Percentiles rank a stretch among this genome's conserved stretches.
These are phyloP conservation scores for Schwanniomyces occidentalis DNA, from an alignment of 805 yeast species.

Conservation along the genomic window DNA sequence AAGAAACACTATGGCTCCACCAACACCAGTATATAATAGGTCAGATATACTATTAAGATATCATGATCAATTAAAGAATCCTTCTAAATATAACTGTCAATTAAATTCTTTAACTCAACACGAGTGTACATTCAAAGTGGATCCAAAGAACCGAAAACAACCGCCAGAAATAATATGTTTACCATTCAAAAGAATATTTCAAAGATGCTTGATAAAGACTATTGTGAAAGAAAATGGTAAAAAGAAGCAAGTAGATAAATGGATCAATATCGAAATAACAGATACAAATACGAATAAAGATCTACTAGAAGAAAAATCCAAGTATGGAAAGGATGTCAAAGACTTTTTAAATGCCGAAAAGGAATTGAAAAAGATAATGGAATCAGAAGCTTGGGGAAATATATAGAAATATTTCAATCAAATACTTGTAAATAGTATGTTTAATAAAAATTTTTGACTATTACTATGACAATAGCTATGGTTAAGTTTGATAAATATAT, in stretches of 20 bases:
- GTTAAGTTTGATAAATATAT: too few relatives aligned
- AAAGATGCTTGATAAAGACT: slow-evolving; percentile 34
- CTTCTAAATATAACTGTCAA: slow-evolving; percentile 33
- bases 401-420: background rate
- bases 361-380: slow-evolving; percentile 35
- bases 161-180: slow-evolving; percentile 40
- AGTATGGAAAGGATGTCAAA: slow-evolving; percentile 26
- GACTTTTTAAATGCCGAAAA: slow-evolving; percentile 40
- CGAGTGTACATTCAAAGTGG: slow-evolving; percentile 41
- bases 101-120: slow-evolving; percentile 37
- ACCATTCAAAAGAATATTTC: slow-evolving; percentile 44
- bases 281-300: slow-evolving; percentile 30
- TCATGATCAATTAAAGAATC: slow-evolving; percentile 25
- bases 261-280: slow-evolving; percentile 44
- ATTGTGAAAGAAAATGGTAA: slow-evolving; percentile 23
- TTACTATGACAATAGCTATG: too few relatives aligned
- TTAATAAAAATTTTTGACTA: too few relatives aligned
- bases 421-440: too few relatives aligned
- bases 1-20: slow-evolving; percentile 41
- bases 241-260: slow-evolving; percentile 23
- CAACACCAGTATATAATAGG: slow-evolving; percentile 38
- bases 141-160: slow-evolving; percentile 17
- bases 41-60: slow-evolving; percentile 29
- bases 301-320: slow-evolving; percentile 18
- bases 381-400: slow-evolving; percentile 16